Percentiles rank a stretch among this genome's conserved stretches.
These are phyloP conservation scores for Fusarium chaquense DNA, from an alignment of 2,329 filamentous ascomycete species.

Conservation along the genomic window DNA sequence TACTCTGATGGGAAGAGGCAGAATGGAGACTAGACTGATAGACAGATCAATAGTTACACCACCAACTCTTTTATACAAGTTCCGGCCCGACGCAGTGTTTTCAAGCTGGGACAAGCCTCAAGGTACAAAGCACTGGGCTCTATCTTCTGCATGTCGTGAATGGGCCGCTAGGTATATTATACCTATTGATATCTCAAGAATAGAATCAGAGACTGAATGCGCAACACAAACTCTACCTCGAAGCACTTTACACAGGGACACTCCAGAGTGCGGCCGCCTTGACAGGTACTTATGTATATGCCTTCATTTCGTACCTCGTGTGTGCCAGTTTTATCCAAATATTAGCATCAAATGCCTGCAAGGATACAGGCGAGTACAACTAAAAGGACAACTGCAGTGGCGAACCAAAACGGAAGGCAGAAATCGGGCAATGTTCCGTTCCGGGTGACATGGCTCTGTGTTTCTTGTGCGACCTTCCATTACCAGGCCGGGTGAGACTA, in stretches of 20 bases:
- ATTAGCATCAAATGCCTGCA: slow-evolving; percentile 8
- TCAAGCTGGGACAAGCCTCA: neutral
- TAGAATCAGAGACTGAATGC: slow-evolving; percentile 2
- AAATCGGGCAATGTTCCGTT: slow-evolving; percentile 22
- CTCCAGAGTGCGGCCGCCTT: slow-evolving; percentile 17
- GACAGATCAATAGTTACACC: neutral
- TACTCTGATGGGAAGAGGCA: neutral
- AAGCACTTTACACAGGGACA: neutral
- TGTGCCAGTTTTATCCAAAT: neutral
- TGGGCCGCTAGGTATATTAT: neutral
- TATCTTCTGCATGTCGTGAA: neutral
- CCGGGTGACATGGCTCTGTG: slow-evolving; percentile 3
- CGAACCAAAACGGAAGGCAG: slow-evolving; percentile 39
- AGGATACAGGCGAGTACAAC: slow-evolving; percentile 14
- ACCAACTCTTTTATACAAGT: neutral
- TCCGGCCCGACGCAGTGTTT: neutral
- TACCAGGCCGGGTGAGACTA: slow-evolving; percentile 53
- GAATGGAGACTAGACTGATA: neutral
- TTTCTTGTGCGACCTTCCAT: slow-evolving; percentile 18
- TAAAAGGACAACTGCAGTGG: slow-evolving; percentile 1
- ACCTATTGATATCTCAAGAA: neutral
- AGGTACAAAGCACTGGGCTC: neutral
- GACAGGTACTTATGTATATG: neutral
- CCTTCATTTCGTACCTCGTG: neutral
- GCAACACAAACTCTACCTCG: neutral